These are phyloP conservation scores for Plasmodium vinckei DNA, from an alignment of 169 alveolate genomes.

Conservation along the genomic window DNA sequence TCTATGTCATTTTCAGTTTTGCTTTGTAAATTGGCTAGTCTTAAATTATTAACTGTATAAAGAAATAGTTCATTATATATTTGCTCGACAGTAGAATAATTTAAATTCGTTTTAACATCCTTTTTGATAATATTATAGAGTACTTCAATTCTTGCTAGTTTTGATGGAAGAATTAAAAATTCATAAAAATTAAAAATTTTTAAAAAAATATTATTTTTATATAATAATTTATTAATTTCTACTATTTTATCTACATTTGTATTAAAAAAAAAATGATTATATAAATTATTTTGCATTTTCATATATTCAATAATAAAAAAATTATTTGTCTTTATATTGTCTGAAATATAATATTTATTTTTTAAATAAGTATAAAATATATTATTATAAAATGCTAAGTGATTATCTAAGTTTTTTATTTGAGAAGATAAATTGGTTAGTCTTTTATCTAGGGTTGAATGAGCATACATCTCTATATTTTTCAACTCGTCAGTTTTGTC, in stretches of 20 bases:
- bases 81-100: slow-evolving; percentile 14
- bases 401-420: slow-evolving; percentile 16
- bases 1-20: neutral
- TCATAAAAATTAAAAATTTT: slow-evolving; percentile 54
- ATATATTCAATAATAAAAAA: slow-evolving; percentile 32
- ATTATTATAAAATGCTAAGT: slow-evolving; percentile 10
- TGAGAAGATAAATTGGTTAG: slow-evolving; percentile 25
- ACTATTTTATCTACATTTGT: slow-evolving; percentile 8
- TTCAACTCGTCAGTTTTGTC: neutral
- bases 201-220: slow-evolving; percentile 35
- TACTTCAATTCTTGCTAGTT: slow-evolving; percentile 14
- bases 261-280: slow-evolving; percentile 9
- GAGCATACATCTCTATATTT: slow-evolving; percentile 1
- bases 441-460: slow-evolving; percentile 19
- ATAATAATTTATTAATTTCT: slow-evolving; percentile 28
- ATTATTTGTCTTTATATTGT: neutral
- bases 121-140: slow-evolving; percentile 17
- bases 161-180: slow-evolving; percentile 45
- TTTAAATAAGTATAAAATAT: slow-evolving; percentile 24
- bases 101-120: slow-evolving; percentile 3
- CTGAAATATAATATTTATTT: slow-evolving; percentile 31
- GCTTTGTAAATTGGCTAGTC: neutral
- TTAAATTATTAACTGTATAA: neutral
- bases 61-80: slow-evolving; percentile 2
- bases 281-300: slow-evolving; percentile 54